Conservation (phyloP, 1,284 basidiomycete genomes). For the Lentinus polychrous region DNA sequence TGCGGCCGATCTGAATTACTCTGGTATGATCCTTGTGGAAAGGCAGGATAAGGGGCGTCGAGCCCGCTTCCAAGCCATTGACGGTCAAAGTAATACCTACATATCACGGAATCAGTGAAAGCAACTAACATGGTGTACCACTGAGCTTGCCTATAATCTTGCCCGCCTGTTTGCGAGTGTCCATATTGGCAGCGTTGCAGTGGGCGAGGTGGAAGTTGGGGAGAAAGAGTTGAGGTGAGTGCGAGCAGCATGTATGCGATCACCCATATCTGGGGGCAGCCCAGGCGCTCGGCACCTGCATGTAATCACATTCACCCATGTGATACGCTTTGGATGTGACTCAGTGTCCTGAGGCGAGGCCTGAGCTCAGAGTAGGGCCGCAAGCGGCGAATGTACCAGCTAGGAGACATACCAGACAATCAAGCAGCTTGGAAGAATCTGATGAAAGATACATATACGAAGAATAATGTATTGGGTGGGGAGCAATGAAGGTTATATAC, state of each 20-base stretch:
- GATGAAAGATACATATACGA: too few relatives aligned
- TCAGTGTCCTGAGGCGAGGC: too few relatives aligned
- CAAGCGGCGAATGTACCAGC: too few relatives aligned
- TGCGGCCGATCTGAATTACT: slow-evolving; percentile 52
- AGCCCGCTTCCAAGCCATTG: slow-evolving; percentile 25
- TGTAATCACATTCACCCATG: too few relatives aligned
- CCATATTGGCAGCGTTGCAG: not conserved
- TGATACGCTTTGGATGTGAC: not conserved
- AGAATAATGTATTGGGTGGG: too few relatives aligned
- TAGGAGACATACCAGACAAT: too few relatives aligned
- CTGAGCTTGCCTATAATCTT: not conserved
- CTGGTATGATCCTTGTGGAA: slow-evolving; percentile 37
- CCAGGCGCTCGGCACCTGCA: slow-evolving; percentile 1
- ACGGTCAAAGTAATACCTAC: slow-evolving; percentile 42
- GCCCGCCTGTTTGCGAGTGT: not conserved
- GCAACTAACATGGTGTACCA: not conserved
- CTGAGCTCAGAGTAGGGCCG: too few relatives aligned
- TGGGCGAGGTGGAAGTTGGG: slow-evolving; percentile 1
- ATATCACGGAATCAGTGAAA: not conserved
- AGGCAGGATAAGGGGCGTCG: slow-evolving; percentile 27
- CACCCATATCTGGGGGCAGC: too few relatives aligned
- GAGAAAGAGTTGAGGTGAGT: not conserved
- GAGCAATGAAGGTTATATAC: too few relatives aligned
- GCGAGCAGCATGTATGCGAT: not conserved
- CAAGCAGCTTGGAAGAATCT: too few relatives aligned